Evolutionary conservation across 441 rosid species (phyloP).

Genomic region (Erodium chrysanthum): DNA sequence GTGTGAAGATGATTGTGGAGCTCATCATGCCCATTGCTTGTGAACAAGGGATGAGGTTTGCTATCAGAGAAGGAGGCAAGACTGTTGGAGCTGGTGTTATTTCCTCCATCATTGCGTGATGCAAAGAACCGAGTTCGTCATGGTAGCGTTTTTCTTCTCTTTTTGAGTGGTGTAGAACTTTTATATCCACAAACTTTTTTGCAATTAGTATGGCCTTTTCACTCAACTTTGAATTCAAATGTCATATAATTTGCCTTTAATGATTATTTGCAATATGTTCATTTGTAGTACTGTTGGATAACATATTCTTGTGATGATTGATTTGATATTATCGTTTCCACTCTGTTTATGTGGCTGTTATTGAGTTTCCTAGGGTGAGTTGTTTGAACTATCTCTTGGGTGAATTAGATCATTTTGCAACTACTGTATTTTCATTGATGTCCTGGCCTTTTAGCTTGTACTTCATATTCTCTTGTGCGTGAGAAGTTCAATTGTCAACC

Average conservation of each 20-base stretch:
- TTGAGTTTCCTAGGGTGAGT: too few relatives aligned
- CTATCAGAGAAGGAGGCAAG: conserved; percentile 96
- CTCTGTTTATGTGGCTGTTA: too few relatives aligned
- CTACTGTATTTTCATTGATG: too few relatives aligned
- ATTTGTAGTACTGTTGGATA: too few relatives aligned
- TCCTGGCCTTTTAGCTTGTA: too few relatives aligned
- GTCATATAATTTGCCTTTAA: conserved; percentile 31
- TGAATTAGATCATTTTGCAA: too few relatives aligned
- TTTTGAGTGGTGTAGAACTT: not conserved
- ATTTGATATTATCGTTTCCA: too few relatives aligned
- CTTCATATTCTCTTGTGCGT: too few relatives aligned
- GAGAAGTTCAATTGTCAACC: too few relatives aligned
- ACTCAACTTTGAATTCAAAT: conserved; percentile 20
- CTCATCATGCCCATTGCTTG: conserved; percentile 92
- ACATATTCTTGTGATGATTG: too few relatives aligned
- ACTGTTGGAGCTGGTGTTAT: conserved; percentile 94
- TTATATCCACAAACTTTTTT: not conserved
- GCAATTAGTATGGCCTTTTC: conserved; percentile 29
- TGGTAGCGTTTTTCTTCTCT: not conserved
- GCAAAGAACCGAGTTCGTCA: not conserved
- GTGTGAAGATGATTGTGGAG: conserved; percentile 88
- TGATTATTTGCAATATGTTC: too few relatives aligned
- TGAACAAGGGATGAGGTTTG: conserved; percentile 97
- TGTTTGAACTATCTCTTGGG: too few relatives aligned
- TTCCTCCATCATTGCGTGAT: conserved; percentile 64